Conservation (phyloP, 345 rosid species). For the Mallotus nudiflorus region DNA sequence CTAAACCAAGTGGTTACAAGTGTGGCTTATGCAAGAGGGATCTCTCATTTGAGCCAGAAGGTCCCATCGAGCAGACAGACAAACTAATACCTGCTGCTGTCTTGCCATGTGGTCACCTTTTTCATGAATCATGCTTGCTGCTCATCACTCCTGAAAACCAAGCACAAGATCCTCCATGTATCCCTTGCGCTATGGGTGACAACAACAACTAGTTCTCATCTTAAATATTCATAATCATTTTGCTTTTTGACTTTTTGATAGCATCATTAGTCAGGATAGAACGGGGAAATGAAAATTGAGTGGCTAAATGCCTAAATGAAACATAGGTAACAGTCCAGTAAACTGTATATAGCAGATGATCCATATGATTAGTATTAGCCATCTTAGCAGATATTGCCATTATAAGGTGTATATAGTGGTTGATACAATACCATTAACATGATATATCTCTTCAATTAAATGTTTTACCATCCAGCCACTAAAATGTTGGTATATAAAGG, state of each 20-base stretch:
- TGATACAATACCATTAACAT: not conserved
- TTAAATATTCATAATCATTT: not conserved
- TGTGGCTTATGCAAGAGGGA: slow-evolving; percentile 28
- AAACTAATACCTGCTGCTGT: slow-evolving; percentile 18
- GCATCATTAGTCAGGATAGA: slow-evolving; percentile 2
- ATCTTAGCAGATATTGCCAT: not conserved
- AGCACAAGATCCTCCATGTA: slow-evolving; percentile 26
- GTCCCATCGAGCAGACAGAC: slow-evolving; percentile 5
- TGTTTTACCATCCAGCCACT: not conserved
- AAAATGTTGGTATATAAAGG: not conserved
- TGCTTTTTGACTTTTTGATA: not conserved
- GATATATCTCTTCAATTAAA: not conserved
- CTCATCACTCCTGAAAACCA: slow-evolving; percentile 19
- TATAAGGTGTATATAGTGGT: not conserved
- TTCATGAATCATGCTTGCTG: slow-evolving; percentile 23
- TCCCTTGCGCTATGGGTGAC: slow-evolving; percentile 23
- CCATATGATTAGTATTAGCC: not conserved
- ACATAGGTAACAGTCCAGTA: not conserved
- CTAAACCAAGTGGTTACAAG: slow-evolving; percentile 16
- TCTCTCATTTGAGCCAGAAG: slow-evolving; percentile 17
- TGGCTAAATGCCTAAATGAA: not conserved
- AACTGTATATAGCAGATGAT: not conserved
- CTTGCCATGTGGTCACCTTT: slow-evolving; percentile 25
- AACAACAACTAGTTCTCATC: not conserved
- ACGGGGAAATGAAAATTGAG: not conserved